A percentile compares a stretch with the other conserved stretches of the same genome.
Evolutionary conservation across 2,329 filamentous ascomycete species (phyloP).

Genomic region (Elsinoe ampelina): DNA sequence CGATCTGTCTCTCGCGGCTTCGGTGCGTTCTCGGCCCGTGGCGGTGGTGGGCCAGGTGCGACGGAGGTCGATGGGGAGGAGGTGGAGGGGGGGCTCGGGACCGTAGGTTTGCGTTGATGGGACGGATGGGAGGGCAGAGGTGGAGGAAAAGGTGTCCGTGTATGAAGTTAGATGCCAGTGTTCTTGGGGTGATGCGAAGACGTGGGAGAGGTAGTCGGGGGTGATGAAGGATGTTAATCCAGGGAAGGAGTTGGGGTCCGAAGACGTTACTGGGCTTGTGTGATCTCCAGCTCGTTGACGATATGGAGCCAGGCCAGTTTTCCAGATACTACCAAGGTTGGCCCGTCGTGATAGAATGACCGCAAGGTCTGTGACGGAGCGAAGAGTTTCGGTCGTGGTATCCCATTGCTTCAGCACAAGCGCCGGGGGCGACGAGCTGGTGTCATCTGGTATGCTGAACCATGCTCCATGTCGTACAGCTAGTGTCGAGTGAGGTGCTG

Average conservation of each 20-base stretch:
- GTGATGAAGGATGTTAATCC: constrained; percentile 31
- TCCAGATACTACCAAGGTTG: constrained; percentile 49
- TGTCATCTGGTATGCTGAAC: constrained; percentile 40
- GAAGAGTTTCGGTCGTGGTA: constrained; percentile 36
- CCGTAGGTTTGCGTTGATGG: constrained; percentile 23
- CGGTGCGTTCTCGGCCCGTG: constrained; percentile 52
- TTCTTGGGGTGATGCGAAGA: constrained; percentile 38
- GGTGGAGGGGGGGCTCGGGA: constrained; percentile 40
- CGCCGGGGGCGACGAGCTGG: constrained; percentile 22
- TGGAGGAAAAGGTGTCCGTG: constrained; percentile 36
- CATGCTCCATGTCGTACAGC: constrained; percentile 54
- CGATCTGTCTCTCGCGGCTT: constrained; percentile 52
- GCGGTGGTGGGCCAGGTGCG: constrained; percentile 54
- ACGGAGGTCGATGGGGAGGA: constrained; percentile 52
- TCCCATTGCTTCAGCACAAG: constrained; percentile 52
- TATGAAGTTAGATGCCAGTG: constrained; percentile 50
- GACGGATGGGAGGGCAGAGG: constrained; percentile 53
- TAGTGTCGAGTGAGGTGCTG: constrained; percentile 47
- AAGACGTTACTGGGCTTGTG: constrained; percentile 16
- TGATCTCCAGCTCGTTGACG: constrained; percentile 32
- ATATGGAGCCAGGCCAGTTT: constrained; percentile 41
- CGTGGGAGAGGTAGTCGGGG: constrained; percentile 39
- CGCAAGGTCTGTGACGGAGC: constrained; percentile 33
- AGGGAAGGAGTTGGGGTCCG: neutral
- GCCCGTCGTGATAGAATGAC: constrained; percentile 43